Evolutionary conservation across 495 filamentous ascomycete genomes (phyloP), one percentile per base, ranked within the genome.

Genomic region (Lichenothelia convexa): DNA sequence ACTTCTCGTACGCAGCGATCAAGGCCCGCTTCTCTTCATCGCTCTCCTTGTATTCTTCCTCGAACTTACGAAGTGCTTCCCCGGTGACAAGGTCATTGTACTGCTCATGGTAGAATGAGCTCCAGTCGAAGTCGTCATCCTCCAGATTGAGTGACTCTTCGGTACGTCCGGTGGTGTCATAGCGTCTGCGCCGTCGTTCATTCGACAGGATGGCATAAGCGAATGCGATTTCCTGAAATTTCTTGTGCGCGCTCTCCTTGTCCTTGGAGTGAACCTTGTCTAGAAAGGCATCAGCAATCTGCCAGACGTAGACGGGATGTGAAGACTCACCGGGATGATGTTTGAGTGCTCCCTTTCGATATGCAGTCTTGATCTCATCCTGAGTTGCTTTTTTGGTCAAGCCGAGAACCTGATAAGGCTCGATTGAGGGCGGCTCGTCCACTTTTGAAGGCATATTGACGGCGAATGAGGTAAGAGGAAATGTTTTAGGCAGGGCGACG

Each of bases 171-270:
- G 87, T 93, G 39, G 64, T 62, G 52, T 97, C 86, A 57, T 93
- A 97, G 40, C 82, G 75, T 34, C 68, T 69, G 35, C 87, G 78
- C 21, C 86, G 71, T 3, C 63, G 59, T 7, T 71, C 59, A 40
- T 93, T 81, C 18, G 82, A 93, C 31, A 97, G 72, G 32, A 97
- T 75, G 13, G 80, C 84, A 49, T 95, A 92, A 30, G 91, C 86
- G 43, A 94, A 86, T 7, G 86, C 89, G 45, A 95, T 73, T 35
- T 74, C 61, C 51, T 95, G 89, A 63, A 97, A 97, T 23, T 68
- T 74, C 34, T 60, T 51, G 43, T 89, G 73, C 5, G 91, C 86
- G 35, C 65, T 58, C 6, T 70, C 64, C 48, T 77, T 79, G 22
- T 70, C 54, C 22, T 70, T 63, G 1, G 67, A 59, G 30, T 68